Evolutionary conservation across 2,329 filamentous ascomycete genomes (phyloP), one percentile per base, ranked within the genome.

Genomic region (Dactylellina sp.): DNA sequence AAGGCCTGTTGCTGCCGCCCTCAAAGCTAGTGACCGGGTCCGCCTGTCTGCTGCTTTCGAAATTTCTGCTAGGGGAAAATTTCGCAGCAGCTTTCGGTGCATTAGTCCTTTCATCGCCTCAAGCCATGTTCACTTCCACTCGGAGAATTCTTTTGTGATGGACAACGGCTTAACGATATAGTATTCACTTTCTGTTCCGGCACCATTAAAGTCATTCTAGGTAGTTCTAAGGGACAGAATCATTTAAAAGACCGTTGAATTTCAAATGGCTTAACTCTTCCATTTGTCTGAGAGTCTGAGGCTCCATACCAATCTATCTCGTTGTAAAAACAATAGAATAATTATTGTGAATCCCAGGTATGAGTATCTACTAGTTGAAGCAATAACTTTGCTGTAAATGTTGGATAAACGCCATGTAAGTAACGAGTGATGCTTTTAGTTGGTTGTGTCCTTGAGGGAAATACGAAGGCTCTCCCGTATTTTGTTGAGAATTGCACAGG

Each of bases 71-170:
- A n/a, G n/a, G n/a, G n/a, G 25, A 47, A 42, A 20, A n/a, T 53
- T 66, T 71, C 53, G 46, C 66, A 63, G 28, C 50, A 46, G 22
- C 59, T 71, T 40, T 53, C 52, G 46, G 22, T 60, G 57, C 37
- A 53, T 52, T 60, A 64, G 52, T 24, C 53, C 60, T 46, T 25
- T 59, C 59, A 35, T 59, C 57, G 39, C 59, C 59, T 52, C 44
- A 52, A 65, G 52, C 44, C 47, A 72, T 64, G 39, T 61, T 64
- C 60, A 53, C 52, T 65, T 59, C 35, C 59, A 24, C 37, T 55
- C 68, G 68, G 68, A 72, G 52, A 65, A 49, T 72, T 72, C 20
- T 60, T 57, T 60, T 50, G n/a, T 39, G 47, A 61, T 61, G 28
- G 56, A 49, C 44, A 68, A 61, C 55, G 37, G 49, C 47, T 47